phyloP scores from a whole-genome alignment of 2,329 filamentous ascomycete genomes.

The Nemania sp. region DNA sequence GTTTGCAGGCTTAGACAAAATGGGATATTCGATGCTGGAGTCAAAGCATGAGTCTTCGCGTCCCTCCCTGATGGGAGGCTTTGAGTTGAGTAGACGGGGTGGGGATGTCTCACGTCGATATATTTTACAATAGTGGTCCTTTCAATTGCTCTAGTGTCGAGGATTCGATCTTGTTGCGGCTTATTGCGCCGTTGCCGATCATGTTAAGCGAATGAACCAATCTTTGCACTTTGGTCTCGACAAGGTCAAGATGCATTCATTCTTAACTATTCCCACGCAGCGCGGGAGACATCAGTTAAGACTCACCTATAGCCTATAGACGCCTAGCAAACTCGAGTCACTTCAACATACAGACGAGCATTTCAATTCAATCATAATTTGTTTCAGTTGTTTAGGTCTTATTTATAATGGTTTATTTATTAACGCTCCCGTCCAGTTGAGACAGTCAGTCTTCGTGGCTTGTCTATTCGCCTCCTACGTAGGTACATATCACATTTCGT shows the following conservation, averaged over 20 bases:
- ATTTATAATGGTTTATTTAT: neutral
- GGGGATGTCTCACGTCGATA: slow-evolving; percentile 5
- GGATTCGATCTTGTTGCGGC: neutral
- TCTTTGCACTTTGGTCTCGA: neutral
- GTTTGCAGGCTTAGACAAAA: neutral
- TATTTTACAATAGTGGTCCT: neutral
- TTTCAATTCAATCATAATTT: neutral
- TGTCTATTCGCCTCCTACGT: neutral
- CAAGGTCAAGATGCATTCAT: neutral
- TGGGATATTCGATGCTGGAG: neutral
- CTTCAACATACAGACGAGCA: neutral
- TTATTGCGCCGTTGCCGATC: neutral
- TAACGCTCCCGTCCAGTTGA: neutral
- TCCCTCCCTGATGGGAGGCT: neutral
- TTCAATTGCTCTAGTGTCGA: neutral
- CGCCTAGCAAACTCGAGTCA: neutral
- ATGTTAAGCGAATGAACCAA: neutral
- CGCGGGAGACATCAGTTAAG: too few relatives aligned
- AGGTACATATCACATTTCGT: neutral
- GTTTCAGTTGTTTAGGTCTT: neutral
- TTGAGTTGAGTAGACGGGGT: neutral
- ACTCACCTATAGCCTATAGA: neutral
- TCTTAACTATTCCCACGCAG: too few relatives aligned
- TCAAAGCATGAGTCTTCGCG: neutral
- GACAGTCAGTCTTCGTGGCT: neutral